Evolutionary conservation across 225 moss, liverwort and hornwort genomes (phyloP).

Genomic region (Rhytidiadelphus loreus): DNA sequence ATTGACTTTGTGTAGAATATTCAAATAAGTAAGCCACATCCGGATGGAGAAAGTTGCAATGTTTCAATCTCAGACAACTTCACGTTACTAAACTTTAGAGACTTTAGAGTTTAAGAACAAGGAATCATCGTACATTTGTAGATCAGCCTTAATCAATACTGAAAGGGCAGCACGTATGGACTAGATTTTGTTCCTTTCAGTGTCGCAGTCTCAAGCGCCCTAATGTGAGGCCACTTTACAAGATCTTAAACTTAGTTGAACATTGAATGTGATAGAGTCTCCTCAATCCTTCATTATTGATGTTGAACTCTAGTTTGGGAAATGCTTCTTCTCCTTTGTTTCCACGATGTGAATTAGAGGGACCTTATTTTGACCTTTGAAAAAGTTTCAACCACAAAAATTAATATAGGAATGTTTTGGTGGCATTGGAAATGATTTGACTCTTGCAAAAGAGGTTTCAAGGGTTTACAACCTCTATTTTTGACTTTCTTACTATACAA

Average conservation of each 20-base stretch:
- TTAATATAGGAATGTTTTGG: rapidly evolving
- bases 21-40: too few relatives aligned
- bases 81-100: too few relatives aligned
- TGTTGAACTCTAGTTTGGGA: neutral
- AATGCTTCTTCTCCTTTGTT: too few relatives aligned
- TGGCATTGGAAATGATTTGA: neutral
- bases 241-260: neutral
- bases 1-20: neutral
- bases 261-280: rapidly evolving
- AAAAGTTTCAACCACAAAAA: neutral
- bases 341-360: rapidly evolving
- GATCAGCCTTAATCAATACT: too few relatives aligned
- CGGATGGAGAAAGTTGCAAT: rapidly evolving
- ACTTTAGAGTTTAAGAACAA: too few relatives aligned
- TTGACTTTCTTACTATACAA: neutral
- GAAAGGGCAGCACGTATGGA: rapidly evolving
- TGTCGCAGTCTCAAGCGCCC: rapidly evolving
- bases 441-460: neutral
- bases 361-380: neutral
- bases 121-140: too few relatives aligned
- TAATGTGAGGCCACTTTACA: rapidly evolving
- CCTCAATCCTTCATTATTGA: neutral
- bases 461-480: rapidly evolving
- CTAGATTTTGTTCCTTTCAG: rapidly evolving
- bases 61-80: too few relatives aligned